Percentiles rank a stretch among this genome's conserved stretches.
Conservation (phyloP, 441 rosid species). For the Kokia cookei region DNA sequence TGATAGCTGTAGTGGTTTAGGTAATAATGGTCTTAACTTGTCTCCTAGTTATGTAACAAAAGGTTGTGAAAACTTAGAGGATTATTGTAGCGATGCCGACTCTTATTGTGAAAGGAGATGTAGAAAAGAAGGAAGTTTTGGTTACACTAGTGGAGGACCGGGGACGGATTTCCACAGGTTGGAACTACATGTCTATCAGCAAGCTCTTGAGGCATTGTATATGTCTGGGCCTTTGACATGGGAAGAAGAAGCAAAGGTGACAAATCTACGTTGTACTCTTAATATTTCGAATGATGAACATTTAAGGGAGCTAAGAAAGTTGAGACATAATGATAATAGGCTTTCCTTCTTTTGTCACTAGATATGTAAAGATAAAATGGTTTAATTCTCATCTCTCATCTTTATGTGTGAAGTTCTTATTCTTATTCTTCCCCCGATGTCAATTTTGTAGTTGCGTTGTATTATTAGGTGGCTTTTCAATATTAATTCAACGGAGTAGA, state of each 20-base stretch:
- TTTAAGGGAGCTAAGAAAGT: conserved; percentile 64
- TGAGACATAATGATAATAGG: conserved; percentile 44
- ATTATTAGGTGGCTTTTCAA: background rate
- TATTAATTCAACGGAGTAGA: background rate
- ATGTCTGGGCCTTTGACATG: conserved; percentile 77
- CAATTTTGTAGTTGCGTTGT: background rate
- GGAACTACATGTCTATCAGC: conserved; percentile 60
- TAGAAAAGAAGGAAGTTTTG: conserved; percentile 19
- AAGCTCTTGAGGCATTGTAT: conserved; percentile 44
- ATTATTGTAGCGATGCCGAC: conserved; percentile 57
- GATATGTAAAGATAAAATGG: conserved; percentile 1
- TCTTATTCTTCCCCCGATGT: background rate
- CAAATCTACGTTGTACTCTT: conserved; percentile 56
- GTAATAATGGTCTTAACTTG: conserved; percentile 30
- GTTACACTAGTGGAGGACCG: conserved; percentile 24
- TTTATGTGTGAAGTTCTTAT: background rate
- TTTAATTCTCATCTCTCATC: background rate
- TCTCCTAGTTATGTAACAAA: conserved; percentile 26
- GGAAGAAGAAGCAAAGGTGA: conserved; percentile 68
- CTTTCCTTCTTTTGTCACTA: conserved; percentile 27
- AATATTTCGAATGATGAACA: conserved; percentile 73
- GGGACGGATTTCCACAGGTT: conserved; percentile 43
- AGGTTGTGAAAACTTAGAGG: conserved; percentile 27
- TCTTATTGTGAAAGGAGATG: conserved; percentile 29
- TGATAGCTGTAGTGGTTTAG: conserved; percentile 70